A percentile compares a stretch with the other conserved stretches of the same genome.
These are phyloP conservation scores for Pythium brachiatum DNA, from an alignment of 352 stramenopile genomes.

Conservation along the genomic window DNA sequence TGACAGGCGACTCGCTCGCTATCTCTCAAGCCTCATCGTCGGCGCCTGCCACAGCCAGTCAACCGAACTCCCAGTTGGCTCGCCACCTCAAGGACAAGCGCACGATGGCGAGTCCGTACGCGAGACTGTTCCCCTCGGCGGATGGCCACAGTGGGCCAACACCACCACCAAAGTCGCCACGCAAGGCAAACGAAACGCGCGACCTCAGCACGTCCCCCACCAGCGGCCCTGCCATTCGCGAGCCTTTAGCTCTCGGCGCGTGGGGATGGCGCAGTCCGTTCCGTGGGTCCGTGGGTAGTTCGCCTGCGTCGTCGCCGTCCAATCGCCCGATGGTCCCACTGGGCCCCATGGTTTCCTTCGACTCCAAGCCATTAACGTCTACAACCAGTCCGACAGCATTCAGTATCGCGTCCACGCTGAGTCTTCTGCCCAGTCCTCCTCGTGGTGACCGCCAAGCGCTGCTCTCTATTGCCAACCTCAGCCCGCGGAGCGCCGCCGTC, in stretches of 20 bases:
- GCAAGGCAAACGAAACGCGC: background rate
- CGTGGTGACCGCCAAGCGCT: constrained; percentile 9
- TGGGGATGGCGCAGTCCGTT: constrained; percentile 13
- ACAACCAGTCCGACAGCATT: background rate
- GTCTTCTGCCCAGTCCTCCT: constrained; percentile 7
- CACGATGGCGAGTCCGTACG: constrained; percentile 19
- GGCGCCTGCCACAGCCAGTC: constrained; percentile 4
- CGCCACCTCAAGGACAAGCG: constrained; percentile 55
- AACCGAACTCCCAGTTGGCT: constrained; percentile 41
- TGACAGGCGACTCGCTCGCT: background rate
- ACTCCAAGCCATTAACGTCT: background rate
- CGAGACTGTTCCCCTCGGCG: constrained; percentile 8
- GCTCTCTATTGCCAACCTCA: constrained; percentile 12
- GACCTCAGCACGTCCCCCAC: background rate
- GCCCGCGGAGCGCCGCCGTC: constrained; percentile 3
- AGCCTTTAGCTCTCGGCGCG: background rate
- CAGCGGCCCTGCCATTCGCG: background rate
- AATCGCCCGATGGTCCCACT: background rate
- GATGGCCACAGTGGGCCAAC: background rate
- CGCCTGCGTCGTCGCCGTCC: background rate
- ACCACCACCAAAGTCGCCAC: background rate
- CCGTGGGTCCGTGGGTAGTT: background rate
- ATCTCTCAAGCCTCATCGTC: constrained; percentile 8
- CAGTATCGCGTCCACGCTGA: background rate
- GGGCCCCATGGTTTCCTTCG: constrained; percentile 11